These are phyloP conservation scores for Sphagnum fallax DNA, from an alignment of 228 moss, liverwort and hornwort species.

Conservation along the genomic window DNA sequence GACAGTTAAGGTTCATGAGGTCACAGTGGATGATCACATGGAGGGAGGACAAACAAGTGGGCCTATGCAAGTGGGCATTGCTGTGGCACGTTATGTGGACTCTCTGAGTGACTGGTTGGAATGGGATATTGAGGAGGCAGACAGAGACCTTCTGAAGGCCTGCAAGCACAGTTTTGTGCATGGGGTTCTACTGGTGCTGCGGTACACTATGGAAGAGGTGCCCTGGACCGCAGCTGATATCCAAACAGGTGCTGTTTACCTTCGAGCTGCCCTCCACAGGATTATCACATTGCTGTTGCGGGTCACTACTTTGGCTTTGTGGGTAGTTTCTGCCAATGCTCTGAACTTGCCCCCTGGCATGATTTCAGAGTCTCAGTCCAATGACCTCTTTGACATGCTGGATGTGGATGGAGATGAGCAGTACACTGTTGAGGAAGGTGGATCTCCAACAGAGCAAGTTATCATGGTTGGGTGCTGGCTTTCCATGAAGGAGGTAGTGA, in stretches of 20 bases:
- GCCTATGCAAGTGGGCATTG: slow-evolving; percentile 38
- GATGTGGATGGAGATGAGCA: slow-evolving; percentile 40
- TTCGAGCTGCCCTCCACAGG: slow-evolving; percentile 63
- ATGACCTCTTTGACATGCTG: slow-evolving; percentile 31
- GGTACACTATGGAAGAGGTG: slow-evolving; percentile 97
- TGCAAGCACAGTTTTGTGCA: slow-evolving; percentile 98
- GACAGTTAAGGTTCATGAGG: slow-evolving; percentile 70
- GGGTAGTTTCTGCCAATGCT: slow-evolving; percentile 96
- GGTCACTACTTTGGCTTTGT: slow-evolving; percentile 82
- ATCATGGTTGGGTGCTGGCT: slow-evolving; percentile 99
- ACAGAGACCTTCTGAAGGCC: slow-evolving; percentile 77
- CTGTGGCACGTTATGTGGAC: slow-evolving; percentile 64
- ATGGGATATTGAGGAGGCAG: slow-evolving; percentile 93
- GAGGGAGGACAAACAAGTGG: slow-evolving; percentile 16
- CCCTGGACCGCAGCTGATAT: slow-evolving; percentile 72
- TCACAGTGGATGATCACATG: slow-evolving; percentile 11
- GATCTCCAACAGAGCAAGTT: slow-evolving; percentile 93
- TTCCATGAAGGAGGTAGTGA: slow-evolving; percentile 90
- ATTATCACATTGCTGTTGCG: slow-evolving; percentile 77
- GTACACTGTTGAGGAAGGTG: slow-evolving; percentile 44
- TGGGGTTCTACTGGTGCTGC: slow-evolving; percentile 78
- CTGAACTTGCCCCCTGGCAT: slow-evolving; percentile 70
- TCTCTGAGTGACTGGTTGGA: slow-evolving; percentile 89
- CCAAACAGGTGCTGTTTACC: slow-evolving; percentile 35
- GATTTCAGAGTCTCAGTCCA: slow-evolving; percentile 34